Evolutionary conservation across 768 basidiomycete species (phyloP).

Genomic region (Epithele typhae): DNA sequence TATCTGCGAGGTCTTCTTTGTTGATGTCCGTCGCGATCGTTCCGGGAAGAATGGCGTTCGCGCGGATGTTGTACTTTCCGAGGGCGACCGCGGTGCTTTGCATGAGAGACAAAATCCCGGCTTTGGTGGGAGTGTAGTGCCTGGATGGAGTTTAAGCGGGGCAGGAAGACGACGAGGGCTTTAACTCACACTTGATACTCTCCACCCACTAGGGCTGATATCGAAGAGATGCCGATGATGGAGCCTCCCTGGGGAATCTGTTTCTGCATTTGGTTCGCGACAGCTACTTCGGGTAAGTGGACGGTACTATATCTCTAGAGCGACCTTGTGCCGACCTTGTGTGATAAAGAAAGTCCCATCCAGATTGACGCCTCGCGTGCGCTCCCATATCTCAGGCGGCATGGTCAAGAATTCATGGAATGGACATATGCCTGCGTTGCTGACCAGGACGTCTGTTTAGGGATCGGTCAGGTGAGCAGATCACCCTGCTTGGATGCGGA

Average conservation of each 20-base stretch:
- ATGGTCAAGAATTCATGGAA: constrained; percentile 73
- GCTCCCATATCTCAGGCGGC: constrained; percentile 59
- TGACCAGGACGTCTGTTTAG: constrained; percentile 42
- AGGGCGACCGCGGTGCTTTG: constrained; percentile 75
- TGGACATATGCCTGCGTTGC: constrained; percentile 68
- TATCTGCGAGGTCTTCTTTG: constrained; percentile 63
- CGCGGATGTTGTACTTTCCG: constrained; percentile 72
- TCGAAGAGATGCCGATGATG: constrained; percentile 75
- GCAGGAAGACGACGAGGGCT: no score
- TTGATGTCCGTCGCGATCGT: constrained; percentile 79
- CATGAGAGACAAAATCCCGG: constrained; percentile 74
- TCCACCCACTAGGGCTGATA: constrained; percentile 75
- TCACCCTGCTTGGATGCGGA: neutral
- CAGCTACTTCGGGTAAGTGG: constrained; percentile 34
- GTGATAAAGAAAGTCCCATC: constrained; percentile 72
- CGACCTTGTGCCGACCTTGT: constrained; percentile 38
- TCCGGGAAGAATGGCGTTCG: constrained; percentile 68
- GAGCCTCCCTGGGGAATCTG: constrained; percentile 69
- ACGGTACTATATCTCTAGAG: no score
- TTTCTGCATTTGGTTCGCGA: constrained; percentile 69
- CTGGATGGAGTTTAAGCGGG: no score
- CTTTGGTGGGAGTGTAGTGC: constrained; percentile 80
- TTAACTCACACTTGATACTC: constrained; percentile 54
- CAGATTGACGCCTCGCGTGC: constrained; percentile 66
- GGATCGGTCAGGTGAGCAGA: neutral